Conservation (phyloP, 2,329 filamentous ascomycete species). For the Stemphylium beticola region DNA sequence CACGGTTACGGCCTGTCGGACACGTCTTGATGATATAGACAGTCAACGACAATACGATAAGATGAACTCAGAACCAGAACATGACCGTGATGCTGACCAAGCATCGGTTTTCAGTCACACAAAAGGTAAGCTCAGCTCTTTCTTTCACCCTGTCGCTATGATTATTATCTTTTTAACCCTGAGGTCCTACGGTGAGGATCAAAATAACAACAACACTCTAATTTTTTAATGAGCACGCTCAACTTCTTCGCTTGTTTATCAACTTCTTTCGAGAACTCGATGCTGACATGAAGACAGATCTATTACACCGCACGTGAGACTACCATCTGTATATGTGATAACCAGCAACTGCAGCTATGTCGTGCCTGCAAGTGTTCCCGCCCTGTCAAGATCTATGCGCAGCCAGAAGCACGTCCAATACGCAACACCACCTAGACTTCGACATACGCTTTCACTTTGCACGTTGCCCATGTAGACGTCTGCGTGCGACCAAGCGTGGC, state of each 20-base stretch:
- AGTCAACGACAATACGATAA: constrained; percentile 45
- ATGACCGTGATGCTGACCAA: constrained; percentile 35
- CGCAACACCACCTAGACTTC: constrained; percentile 63
- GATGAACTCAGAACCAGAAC: constrained; percentile 27
- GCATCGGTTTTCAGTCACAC: constrained; percentile 12
- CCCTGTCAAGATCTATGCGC: constrained; percentile 49
- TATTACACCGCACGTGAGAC: not conserved
- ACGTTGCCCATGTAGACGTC: constrained; percentile 68
- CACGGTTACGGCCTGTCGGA: constrained; percentile 23
- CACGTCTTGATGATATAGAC: constrained; percentile 42
- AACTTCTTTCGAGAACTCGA: constrained; percentile 1
- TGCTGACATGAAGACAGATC: constrained; percentile 34
- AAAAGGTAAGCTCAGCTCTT: constrained; percentile 44
- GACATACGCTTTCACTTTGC: constrained; percentile 67
- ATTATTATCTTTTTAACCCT: constrained; percentile 72
- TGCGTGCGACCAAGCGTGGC: constrained; percentile 64
- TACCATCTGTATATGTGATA: constrained; percentile 6
- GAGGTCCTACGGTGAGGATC: constrained; percentile 63
- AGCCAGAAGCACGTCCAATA: constrained; percentile 67
- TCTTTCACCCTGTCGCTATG: constrained; percentile 50
- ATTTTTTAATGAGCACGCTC: constrained; percentile 69
- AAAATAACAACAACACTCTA: constrained; percentile 70
- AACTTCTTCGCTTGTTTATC: constrained; percentile 6
- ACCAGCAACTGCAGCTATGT: constrained; percentile 1
- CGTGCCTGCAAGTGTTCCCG: constrained; percentile 22